These are phyloP conservation scores for Bacidia rubella DNA, from an alignment of 495 filamentous ascomycete species.

Conservation along the genomic window DNA sequence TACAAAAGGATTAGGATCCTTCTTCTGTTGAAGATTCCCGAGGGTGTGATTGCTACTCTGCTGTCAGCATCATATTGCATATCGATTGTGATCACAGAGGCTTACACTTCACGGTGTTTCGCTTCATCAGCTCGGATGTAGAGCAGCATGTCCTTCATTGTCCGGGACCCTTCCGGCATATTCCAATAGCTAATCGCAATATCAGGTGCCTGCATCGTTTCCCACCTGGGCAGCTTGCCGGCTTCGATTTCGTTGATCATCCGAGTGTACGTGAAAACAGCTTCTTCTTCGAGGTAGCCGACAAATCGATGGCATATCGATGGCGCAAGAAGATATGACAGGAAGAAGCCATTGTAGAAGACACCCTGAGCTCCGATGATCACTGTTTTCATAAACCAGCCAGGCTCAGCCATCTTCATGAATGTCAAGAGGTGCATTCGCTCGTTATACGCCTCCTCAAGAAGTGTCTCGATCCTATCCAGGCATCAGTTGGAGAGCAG, in stretches of 20 bases:
- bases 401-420: slow-evolving; percentile 82
- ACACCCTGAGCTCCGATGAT: slow-evolving; percentile 74
- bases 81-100: background rate
- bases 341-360: slow-evolving; percentile 89
- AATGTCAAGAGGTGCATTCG: slow-evolving; percentile 94
- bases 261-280: slow-evolving; percentile 86
- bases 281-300: slow-evolving; percentile 93
- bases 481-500: background rate
- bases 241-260: slow-evolving; percentile 74
- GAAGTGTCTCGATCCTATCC: slow-evolving; percentile 74
- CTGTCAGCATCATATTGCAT: background rate
- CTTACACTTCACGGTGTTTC: slow-evolving; percentile 77
- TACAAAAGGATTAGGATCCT: slow-evolving; percentile 85
- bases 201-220: slow-evolving; percentile 63
- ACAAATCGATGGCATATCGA: slow-evolving; percentile 91
- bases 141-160: slow-evolving; percentile 72
- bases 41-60: slow-evolving; percentile 63
- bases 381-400: slow-evolving; percentile 76
- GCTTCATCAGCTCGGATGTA: slow-evolving; percentile 92
- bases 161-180: slow-evolving; percentile 72
- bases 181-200: slow-evolving; percentile 85
- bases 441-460: slow-evolving; percentile 93
- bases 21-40: slow-evolving; percentile 63
- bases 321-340: slow-evolving; percentile 78
- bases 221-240: slow-evolving; percentile 73